Evolutionary conservation across 2,329 filamentous ascomycete species (phyloP), one percentile per base, ranked within the genome.

Genomic region (Aspergillus tubingensis): DNA sequence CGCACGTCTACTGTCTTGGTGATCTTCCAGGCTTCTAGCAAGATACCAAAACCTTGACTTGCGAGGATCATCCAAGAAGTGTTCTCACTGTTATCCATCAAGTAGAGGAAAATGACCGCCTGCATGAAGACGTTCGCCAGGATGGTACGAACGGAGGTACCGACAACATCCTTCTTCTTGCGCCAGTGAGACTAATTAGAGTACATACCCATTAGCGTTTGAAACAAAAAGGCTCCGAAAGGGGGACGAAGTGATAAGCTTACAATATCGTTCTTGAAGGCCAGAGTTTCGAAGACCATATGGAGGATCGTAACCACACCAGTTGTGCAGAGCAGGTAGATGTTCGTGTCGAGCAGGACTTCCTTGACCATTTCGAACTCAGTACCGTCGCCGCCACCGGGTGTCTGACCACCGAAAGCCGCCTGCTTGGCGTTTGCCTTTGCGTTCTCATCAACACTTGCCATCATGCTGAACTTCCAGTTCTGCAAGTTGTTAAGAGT

Each of bases 31-130:
- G 88, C 87, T 76, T 91, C 89, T 52, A 91, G 83, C 1, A 88
- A 76, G 58, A 91, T 91, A 54, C 93, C 92, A 63, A 96, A 87
- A 19, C 90, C 95, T 80, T 99, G 95, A 10, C 91, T 90, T 54
- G 93, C 92, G 19, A 99, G 82, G 69, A 99, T 98, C 92, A 99
- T 98, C 94, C 94, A 99, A 65, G 91, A 96, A 0, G 95, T 99
- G 76, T 95, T 96, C 60, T 97, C 92, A 67, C 92, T 96, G 81
- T 99, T 98, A 80, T 99, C 95, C 70, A 99, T 81, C 30, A 99
- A 85, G 78, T 99, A 99, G 49, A 99, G 84, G 85, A 99, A 96
- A 77, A 99, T 97, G 72, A 98, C 85, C 6, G 85, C 77, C 78
- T 99, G 95, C 95, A 99, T 99, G 77, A 98, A 93, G 63, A 98